Evolutionary conservation across 1,284 basidiomycete species (phyloP), one percentile per base, ranked within the genome.

Genomic region (Moesziomyces antarcticus): DNA sequence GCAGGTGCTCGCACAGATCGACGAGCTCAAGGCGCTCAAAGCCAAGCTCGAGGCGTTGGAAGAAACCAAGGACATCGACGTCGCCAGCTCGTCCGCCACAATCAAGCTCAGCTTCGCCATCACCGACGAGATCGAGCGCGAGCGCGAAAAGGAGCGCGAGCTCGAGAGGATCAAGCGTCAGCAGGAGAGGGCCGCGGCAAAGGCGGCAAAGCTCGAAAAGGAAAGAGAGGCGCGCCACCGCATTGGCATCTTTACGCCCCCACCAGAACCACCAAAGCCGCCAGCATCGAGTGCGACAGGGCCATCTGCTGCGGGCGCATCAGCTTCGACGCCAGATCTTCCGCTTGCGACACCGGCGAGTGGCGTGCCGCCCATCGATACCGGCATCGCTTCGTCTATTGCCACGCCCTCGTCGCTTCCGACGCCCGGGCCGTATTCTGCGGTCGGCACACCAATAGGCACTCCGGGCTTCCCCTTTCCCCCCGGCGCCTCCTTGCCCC

Each of bases 31-130:
- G 33, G 18, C 59, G 21, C 67, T 67, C 50, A 77, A 77, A 16
- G 60, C 69, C 10, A 60, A 78, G 53, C 67, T 81, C 25, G 79
- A 81, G 33, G n/a, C 53, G 21, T n/a, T 75, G 25, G 76, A 80
- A 25, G 57, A 57, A 18, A 30, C 41, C 20, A 60, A 51, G 33
- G 42, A 54, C 25, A 52, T 71, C 30, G 30, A 57, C 20, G 45
- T 30, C 3, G 64, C 52, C 5, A 21, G 49, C 8, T 71, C 59
- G 7, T 71, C 68, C 13, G 56, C 47, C 44, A 66, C 57, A 40
- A 48, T 75, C 54, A 57, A 56, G 11, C 63, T 75, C 45, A 59
- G 56, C 54, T 75, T 75, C 30, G 50, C 43, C 33, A 67, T 75
- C 42, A 75, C 73, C 24, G 67, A 75, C 53, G 73, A 75, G 57